phyloP scores from a whole-genome alignment of 805 yeast species.

The Yarrowia hollandica region DNA sequence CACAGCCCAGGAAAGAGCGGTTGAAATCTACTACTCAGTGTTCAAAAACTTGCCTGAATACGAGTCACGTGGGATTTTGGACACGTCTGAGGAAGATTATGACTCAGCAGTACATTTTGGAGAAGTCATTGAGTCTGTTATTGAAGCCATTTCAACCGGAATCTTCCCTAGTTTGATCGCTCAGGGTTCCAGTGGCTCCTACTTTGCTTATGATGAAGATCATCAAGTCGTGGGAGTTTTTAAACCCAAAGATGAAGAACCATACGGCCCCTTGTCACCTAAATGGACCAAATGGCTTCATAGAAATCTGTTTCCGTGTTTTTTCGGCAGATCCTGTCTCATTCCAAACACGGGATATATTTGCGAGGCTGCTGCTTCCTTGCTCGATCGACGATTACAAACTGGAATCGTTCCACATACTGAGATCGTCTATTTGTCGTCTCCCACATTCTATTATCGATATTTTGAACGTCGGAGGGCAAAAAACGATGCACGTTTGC shows the following conservation, averaged over 20 bases:
- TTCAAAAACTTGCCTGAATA: conserved; percentile 41
- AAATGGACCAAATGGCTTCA: conserved; percentile 82
- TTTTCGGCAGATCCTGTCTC: conserved; percentile 70
- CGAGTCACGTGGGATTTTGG: conserved; percentile 41
- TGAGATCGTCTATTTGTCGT: conserved; percentile 53
- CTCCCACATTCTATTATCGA: conserved; percentile 54
- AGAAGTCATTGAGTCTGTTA: conserved; percentile 47
- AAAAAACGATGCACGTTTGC: conserved; percentile 34
- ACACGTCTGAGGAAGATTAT: conserved; percentile 41
- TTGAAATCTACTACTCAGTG: conserved; percentile 56
- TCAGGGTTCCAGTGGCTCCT: conserved; percentile 71
- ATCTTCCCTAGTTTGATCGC: conserved; percentile 55
- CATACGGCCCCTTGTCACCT: conserved; percentile 74
- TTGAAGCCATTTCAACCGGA: conserved; percentile 50
- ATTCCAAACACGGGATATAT: conserved; percentile 73
- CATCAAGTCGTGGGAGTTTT: conserved; percentile 57
- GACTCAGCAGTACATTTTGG: conserved; percentile 43
- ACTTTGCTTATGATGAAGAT: conserved; percentile 50
- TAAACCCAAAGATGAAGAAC: conserved; percentile 80
- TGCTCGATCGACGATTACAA: conserved; percentile 60
- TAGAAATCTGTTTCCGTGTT: conserved; percentile 72
- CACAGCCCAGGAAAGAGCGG: neutral
- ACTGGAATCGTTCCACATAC: conserved; percentile 67
- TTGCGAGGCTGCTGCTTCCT: conserved; percentile 69
- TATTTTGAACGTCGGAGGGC: conserved; percentile 47